Percentiles rank a stretch among this genome's conserved stretches.
phyloP scores from a whole-genome alignment of 2,329 filamentous ascomycete species.

The Lecanicillium sp. region DNA sequence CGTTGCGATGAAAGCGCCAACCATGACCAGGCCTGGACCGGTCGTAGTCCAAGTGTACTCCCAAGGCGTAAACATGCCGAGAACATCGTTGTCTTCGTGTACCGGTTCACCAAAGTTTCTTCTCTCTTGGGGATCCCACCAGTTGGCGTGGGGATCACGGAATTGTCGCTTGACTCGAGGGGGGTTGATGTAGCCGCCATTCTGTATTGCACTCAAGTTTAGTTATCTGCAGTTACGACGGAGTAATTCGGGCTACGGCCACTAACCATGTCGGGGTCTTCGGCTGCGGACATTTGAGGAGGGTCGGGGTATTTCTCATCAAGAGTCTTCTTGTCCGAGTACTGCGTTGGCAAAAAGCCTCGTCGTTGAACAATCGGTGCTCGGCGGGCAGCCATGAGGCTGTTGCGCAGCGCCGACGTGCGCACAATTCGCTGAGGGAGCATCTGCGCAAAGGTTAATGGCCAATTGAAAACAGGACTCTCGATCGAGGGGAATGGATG shows the following conservation, averaged over 20 bases:
- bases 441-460: slow-evolving; percentile 38
- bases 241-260: too few relatives aligned
- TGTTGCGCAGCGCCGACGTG: slow-evolving; percentile 34
- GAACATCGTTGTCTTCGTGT: slow-evolving; percentile 90
- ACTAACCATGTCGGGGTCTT: slow-evolving; percentile 60
- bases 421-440: slow-evolving; percentile 51
- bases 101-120: slow-evolving; percentile 94
- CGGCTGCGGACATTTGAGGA: slow-evolving; percentile 42
- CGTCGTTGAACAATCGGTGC: slow-evolving; percentile 48
- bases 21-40: slow-evolving; percentile 58
- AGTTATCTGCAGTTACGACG: slow-evolving; percentile 15
- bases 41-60: slow-evolving; percentile 78
- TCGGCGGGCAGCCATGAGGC: slow-evolving; percentile 37
- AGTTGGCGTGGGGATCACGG: slow-evolving; percentile 86
- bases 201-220: slow-evolving; percentile 40
- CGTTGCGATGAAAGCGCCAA: slow-evolving; percentile 57
- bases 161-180: slow-evolving; percentile 76
- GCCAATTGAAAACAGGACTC: slow-evolving; percentile 8
- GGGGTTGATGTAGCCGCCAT: slow-evolving; percentile 77
- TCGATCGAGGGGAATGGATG: not conserved
- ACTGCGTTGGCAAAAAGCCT: slow-evolving; percentile 43
- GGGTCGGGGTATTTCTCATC: slow-evolving; percentile 46
- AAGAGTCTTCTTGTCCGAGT: slow-evolving; percentile 35
- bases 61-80: slow-evolving; percentile 82
- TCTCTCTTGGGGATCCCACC: slow-evolving; percentile 97